Evolutionary conservation across 2,329 filamentous ascomycete species (phyloP), one percentile per base, ranked within the genome.

Genomic region (Botryotinia convoluta): DNA sequence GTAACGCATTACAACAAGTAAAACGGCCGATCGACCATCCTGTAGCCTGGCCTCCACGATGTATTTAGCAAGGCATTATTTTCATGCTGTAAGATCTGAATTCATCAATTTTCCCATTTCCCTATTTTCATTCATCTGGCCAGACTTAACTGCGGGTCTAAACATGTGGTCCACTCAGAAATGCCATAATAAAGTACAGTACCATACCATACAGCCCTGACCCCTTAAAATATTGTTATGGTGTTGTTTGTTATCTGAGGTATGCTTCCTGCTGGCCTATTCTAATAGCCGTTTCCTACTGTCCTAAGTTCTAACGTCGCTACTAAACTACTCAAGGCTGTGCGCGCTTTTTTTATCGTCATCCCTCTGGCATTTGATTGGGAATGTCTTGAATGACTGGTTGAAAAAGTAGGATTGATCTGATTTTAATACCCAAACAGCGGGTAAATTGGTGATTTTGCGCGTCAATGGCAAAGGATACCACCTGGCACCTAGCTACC

Each of bases 71-170:
- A 54, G 32, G 64, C 64, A 67, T 39, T 29, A 39, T 39, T 59
- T 35, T 70, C 29, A 68, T 67, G 48, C 61, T 39, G 62, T 67
- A 67, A 72, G 70, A 67, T 67, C 59, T 67, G 32, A 8, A 67
- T 67, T 10, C 35, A 65, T 65, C 60, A 61, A n/a, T 18, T 62
- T 59, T 14, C 26, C 37, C 44, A 51, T 29, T 51, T 54, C 37
- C 22, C 14, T 35, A 51, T 39, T 51, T 20, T 67, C 45, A 60
- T 72, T 61, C 63, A 72, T 69, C 32, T 69, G 63, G 69, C 63
- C 71, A 61, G 32, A 72, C 29, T 69, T 32, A n/a, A 39, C 63
- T 69, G 71, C 63, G 62, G 71, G 71, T 61, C 62, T 48, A 39
- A 54, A 45, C 26, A 68, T 68, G n/a, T 59, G 48, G 61, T 37